Evolutionary conservation across 129 eudicot genomes (phyloP).

Genomic region (Arctium minus): DNA sequence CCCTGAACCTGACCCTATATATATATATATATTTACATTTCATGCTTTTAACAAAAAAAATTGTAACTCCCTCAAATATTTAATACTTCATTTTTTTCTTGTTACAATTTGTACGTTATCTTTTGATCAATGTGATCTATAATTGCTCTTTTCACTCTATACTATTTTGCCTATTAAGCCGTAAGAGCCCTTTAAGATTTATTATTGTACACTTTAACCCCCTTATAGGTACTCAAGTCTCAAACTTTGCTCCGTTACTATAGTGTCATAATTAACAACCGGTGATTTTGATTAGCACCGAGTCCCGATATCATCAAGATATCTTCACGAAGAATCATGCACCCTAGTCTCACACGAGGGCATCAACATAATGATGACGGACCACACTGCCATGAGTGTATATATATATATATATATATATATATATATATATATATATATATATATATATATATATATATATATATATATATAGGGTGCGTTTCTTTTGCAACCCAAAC

Average conservation of each 20-base stretch:
- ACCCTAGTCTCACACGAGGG: slow-evolving; percentile 13
- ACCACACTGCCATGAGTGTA: not conserved
- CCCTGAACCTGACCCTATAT: too few relatives aligned
- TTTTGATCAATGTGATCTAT: not conserved
- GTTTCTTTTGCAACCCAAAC: too few relatives aligned
- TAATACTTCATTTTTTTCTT: not conserved
- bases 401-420: not conserved
- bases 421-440: not conserved
- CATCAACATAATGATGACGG: slow-evolving; percentile 4
- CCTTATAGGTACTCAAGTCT: not conserved
- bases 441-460: too few relatives aligned
- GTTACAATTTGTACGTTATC: not conserved
- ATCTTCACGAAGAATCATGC: slow-evolving; percentile 14
- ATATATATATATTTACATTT: not conserved
- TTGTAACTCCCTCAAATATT: slow-evolving; percentile 14
- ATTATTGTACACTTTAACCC: not conserved
- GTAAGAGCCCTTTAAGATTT: not conserved
- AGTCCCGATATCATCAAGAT: slow-evolving; percentile 4
- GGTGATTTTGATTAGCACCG: slow-evolving; percentile 17
- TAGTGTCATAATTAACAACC: not conserved
- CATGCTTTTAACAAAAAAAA: not conserved
- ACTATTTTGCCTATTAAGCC: not conserved
- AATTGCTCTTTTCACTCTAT: not conserved
- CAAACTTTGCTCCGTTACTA: not conserved
- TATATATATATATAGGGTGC: too few relatives aligned